A percentile compares a stretch with the other conserved stretches of the same genome.
phyloP scores from a whole-genome alignment of 768 basidiomycete species.

The Gautieria morchelliformis region DNA sequence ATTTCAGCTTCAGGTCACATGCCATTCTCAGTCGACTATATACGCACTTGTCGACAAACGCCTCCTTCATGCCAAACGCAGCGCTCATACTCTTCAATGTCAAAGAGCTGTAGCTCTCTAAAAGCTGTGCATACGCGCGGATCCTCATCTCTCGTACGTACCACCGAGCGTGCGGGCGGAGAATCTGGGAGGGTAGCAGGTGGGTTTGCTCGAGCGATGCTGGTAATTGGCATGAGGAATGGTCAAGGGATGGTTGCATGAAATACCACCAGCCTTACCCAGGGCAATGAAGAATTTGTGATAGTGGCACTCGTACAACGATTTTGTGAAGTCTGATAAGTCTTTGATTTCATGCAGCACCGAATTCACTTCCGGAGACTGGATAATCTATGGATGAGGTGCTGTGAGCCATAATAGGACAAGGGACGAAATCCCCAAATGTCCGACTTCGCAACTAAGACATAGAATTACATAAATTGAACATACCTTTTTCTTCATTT shows the following conservation, averaged over 20 bases:
- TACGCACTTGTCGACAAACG: constrained; percentile 77
- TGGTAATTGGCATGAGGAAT: constrained; percentile 18
- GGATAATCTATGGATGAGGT: constrained; percentile 49
- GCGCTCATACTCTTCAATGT: constrained; percentile 78
- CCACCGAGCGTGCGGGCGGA: constrained; percentile 78
- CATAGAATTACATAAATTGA: too few species aligned
- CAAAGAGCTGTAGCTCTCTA: constrained; percentile 86
- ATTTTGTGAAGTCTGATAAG: constrained; percentile 76
- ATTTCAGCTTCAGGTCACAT: background rate
- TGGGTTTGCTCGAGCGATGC: constrained; percentile 84
- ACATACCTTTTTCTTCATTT: constrained; percentile 82
- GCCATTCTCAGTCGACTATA: constrained; percentile 12
- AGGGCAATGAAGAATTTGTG: constrained; percentile 89
- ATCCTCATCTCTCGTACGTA: constrained; percentile 97
- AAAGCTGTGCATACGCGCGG: constrained; percentile 79
- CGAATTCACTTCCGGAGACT: constrained; percentile 79
- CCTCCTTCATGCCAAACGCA: constrained; percentile 84
- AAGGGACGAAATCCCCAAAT: background rate
- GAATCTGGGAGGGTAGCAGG: constrained; percentile 78
- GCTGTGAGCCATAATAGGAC: background rate
- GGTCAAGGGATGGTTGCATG: background rate
- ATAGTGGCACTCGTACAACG: constrained; percentile 88
- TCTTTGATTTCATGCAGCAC: constrained; percentile 75
- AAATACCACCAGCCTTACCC: constrained; percentile 33
- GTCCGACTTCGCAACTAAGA: too few species aligned